A percentile compares a stretch with the other conserved stretches of the same genome.
These are phyloP conservation scores for Ampelocalamus luodianensis DNA, from an alignment of 176 grass and related monocot genomes.

Conservation along the genomic window DNA sequence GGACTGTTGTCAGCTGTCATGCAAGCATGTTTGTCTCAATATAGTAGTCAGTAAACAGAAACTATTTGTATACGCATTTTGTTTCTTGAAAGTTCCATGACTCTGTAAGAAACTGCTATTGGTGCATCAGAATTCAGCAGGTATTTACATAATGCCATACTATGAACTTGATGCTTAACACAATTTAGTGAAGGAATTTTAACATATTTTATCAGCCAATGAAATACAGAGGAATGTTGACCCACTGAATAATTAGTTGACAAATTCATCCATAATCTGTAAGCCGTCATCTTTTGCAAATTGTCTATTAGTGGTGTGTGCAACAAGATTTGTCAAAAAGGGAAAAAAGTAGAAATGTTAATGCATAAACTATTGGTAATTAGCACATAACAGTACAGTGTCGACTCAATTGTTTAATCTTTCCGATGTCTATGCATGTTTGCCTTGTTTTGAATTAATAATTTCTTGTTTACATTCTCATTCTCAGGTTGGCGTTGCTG, in stretches of 20 bases:
- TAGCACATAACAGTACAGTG: not conserved
- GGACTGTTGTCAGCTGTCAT: not conserved
- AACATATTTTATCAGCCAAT: not conserved
- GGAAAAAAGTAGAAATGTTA: not conserved
- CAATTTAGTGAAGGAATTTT: slow-evolving; percentile 24
- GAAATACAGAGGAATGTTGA: slow-evolving; percentile 3
- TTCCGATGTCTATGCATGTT: not conserved
- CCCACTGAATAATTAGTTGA: not conserved
- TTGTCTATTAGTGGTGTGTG: not conserved
- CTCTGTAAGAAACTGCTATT: not conserved
- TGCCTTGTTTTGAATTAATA: slow-evolving; percentile 28
- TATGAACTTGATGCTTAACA: not conserved
- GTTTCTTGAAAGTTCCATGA: not conserved
- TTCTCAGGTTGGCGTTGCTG: slow-evolving; percentile 80
- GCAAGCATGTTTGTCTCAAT: not conserved
- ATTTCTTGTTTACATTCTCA: slow-evolving; percentile 38
- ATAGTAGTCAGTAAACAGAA: not conserved
- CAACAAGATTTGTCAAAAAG: not conserved
- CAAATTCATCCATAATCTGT: not conserved
- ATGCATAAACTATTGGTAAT: not conserved
- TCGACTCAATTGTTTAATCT: not conserved
- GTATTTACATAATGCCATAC: slow-evolving; percentile 6
- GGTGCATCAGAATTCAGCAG: slow-evolving; percentile 18
- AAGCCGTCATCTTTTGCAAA: slow-evolving; percentile 9
- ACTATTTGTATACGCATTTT: slow-evolving; percentile 12